These are phyloP conservation scores for Begonia loranthoides DNA, from an alignment of 306 rosid species.

Conservation along the genomic window DNA sequence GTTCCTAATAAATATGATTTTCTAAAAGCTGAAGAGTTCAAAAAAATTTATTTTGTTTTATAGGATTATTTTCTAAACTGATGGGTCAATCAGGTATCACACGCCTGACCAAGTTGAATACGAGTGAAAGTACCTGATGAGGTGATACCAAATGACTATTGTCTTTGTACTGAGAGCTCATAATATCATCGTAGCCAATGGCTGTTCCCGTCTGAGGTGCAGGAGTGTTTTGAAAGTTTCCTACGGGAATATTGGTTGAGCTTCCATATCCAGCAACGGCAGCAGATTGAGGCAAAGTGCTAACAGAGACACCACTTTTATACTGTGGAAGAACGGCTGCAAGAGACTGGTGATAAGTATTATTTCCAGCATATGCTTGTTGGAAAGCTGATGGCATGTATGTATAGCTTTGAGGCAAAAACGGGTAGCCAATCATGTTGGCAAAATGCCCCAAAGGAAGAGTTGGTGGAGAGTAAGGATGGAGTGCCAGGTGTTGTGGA, in stretches of 20 bases:
- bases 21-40: too few species aligned
- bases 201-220: slow-evolving; percentile 64
- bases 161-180: slow-evolving; percentile 86
- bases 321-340: slow-evolving; percentile 94
- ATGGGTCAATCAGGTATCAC: too few species aligned
- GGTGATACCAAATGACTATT: slow-evolving; percentile 72
- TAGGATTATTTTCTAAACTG: too few species aligned
- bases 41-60: too few species aligned
- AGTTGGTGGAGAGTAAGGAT: slow-evolving; percentile 89
- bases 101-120: too few species aligned
- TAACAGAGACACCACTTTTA: slow-evolving; percentile 77
- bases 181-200: slow-evolving; percentile 70
- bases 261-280: slow-evolving; percentile 74
- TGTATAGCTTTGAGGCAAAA: slow-evolving; percentile 92
- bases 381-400: slow-evolving; percentile 98
- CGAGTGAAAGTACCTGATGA: slow-evolving; percentile 15
- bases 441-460: slow-evolving; percentile 90
- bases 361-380: slow-evolving; percentile 85
- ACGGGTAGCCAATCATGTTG: slow-evolving; percentile 91
- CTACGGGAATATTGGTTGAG: slow-evolving; percentile 82
- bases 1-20: too few species aligned
- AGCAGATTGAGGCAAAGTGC: slow-evolving; percentile 87
- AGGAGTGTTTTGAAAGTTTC: slow-evolving; percentile 75
- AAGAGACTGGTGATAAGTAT: slow-evolving; percentile 88
- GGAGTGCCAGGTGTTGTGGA: slow-evolving; percentile 91